A percentile compares a stretch with the other conserved stretches of the same genome.
Conservation (phyloP, 805 yeast species). For the Candida namnaoensis region DNA sequence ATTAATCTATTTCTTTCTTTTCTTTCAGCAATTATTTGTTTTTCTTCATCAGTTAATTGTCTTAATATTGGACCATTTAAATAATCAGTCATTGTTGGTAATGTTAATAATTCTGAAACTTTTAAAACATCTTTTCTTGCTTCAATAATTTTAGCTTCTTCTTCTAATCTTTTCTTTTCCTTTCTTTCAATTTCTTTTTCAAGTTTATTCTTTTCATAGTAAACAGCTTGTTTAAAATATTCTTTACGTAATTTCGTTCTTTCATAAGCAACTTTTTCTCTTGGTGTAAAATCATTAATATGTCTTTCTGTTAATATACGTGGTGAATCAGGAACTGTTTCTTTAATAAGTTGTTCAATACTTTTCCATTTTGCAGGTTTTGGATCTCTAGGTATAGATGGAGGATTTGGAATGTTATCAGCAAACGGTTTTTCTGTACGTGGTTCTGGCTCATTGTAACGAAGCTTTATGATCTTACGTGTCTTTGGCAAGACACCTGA, state of each 20-base stretch:
- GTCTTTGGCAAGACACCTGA: slow-evolving; percentile 80
- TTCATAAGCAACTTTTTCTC: slow-evolving; percentile 19
- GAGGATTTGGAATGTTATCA: slow-evolving; percentile 34
- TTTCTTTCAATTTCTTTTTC: slow-evolving; percentile 22
- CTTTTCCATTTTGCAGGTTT: slow-evolving; percentile 41
- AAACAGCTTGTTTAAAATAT: slow-evolving; percentile 52
- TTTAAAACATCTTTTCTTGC: slow-evolving; percentile 28
- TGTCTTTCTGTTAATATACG: slow-evolving; percentile 32
- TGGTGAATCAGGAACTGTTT: slow-evolving; percentile 40
- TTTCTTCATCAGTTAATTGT: slow-evolving; percentile 65
- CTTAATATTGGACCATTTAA: slow-evolving; percentile 65
- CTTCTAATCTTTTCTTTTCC: slow-evolving; percentile 18
- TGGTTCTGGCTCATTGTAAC: slow-evolving; percentile 30
- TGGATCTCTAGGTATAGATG: slow-evolving; percentile 42
- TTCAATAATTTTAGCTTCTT: slow-evolving; percentile 17
- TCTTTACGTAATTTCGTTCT: slow-evolving; percentile 63
- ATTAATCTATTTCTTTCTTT: slow-evolving; percentile 59
- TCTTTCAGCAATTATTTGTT: slow-evolving; percentile 44
- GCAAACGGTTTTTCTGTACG: slow-evolving; percentile 61
- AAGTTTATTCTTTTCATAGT: slow-evolving; percentile 25
- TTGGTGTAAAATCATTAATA: slow-evolving; percentile 13
- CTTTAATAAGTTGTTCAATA: slow-evolving; percentile 49
- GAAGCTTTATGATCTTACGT: slow-evolving; percentile 67
- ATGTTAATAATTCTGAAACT: slow-evolving; percentile 44
- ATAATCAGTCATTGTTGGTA: slow-evolving; percentile 70